Evolutionary conservation across 768 basidiomycete species (phyloP).

Genomic region (Coprinellus aureogranulatus): DNA sequence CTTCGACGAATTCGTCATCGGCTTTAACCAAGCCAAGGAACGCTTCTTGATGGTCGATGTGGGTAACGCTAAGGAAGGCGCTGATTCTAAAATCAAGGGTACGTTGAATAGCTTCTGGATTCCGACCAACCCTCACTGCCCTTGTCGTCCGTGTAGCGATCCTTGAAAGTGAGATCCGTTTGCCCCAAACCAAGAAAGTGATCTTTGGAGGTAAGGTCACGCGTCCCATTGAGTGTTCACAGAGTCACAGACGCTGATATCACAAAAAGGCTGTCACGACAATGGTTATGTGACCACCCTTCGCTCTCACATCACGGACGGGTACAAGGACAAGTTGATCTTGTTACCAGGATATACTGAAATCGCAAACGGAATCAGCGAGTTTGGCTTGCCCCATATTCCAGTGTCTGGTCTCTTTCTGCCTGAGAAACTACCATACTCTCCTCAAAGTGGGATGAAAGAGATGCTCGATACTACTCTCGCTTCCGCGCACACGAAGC

Average conservation of each 20-base stretch:
- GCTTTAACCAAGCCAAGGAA: slow-evolving; percentile 68
- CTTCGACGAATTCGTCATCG: slow-evolving; percentile 64
- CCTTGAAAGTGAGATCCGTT: slow-evolving; percentile 58
- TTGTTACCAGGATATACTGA: slow-evolving; percentile 63
- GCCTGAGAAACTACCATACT: slow-evolving; percentile 43
- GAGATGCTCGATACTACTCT: not conserved
- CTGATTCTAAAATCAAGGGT: slow-evolving; percentile 78
- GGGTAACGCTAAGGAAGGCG: slow-evolving; percentile 69
- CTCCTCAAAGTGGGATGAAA: too few species aligned
- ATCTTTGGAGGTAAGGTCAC: slow-evolving; percentile 58
- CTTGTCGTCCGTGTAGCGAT: slow-evolving; percentile 36
- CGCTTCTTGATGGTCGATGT: slow-evolving; percentile 71
- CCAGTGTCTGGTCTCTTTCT: slow-evolving; percentile 61
- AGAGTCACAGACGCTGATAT: slow-evolving; percentile 3
- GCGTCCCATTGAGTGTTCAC: not conserved
- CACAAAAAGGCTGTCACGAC: slow-evolving; percentile 61
- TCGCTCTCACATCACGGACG: slow-evolving; percentile 62
- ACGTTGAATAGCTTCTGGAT: slow-evolving; percentile 14
- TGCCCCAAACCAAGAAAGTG: slow-evolving; percentile 64
- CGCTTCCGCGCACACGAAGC: not conserved
- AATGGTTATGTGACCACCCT: slow-evolving; percentile 67
- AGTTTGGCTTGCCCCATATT: slow-evolving; percentile 54
- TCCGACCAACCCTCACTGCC: not conserved
- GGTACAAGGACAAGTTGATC: slow-evolving; percentile 61
- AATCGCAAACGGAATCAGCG: slow-evolving; percentile 56